Evolutionary conservation across 2,329 filamentous ascomycete genomes (phyloP).

Genomic region (Tolypocladium nubicola): DNA sequence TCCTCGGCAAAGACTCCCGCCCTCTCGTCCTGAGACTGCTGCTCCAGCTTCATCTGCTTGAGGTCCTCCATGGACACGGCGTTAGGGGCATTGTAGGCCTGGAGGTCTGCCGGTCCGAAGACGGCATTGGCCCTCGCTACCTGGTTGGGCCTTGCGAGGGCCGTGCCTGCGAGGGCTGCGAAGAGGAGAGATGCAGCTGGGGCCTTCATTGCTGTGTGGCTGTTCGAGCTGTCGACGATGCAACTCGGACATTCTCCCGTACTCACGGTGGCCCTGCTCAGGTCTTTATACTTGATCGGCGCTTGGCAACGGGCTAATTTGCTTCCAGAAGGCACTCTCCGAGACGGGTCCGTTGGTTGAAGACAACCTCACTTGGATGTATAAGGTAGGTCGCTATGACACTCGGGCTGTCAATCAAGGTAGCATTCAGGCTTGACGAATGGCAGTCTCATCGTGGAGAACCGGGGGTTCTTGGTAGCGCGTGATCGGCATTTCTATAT

Average conservation of each 20-base stretch:
- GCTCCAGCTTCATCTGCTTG: slow-evolving; percentile 3
- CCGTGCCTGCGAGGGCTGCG: slow-evolving; percentile 1
- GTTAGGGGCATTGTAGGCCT: slow-evolving; percentile 6
- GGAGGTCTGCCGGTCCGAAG: slow-evolving; percentile 1
- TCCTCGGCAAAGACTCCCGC: slow-evolving; percentile 8
- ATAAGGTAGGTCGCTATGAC: not conserved
- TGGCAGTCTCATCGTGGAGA: not conserved
- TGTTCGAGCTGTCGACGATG: no score
- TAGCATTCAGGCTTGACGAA: not conserved
- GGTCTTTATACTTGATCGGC: not conserved
- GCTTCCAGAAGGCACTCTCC: not conserved
- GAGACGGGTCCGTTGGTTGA: not conserved
- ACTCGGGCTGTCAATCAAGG: not conserved
- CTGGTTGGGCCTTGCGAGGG: not conserved
- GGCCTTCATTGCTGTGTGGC: not conserved
- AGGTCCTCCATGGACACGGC: slow-evolving; percentile 5
- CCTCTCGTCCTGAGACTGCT: slow-evolving; percentile 1
- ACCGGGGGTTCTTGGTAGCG: not conserved
- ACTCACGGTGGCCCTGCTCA: not conserved
- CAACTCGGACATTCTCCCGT: not conserved
- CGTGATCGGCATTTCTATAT: not conserved
- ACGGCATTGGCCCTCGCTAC: not conserved
- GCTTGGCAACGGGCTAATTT: not conserved
- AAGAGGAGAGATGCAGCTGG: slow-evolving; percentile 1
- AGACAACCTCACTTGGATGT: not conserved